Evolutionary conservation across 306 rosid species (phyloP).

Genomic region (Boehmeria nivea): DNA sequence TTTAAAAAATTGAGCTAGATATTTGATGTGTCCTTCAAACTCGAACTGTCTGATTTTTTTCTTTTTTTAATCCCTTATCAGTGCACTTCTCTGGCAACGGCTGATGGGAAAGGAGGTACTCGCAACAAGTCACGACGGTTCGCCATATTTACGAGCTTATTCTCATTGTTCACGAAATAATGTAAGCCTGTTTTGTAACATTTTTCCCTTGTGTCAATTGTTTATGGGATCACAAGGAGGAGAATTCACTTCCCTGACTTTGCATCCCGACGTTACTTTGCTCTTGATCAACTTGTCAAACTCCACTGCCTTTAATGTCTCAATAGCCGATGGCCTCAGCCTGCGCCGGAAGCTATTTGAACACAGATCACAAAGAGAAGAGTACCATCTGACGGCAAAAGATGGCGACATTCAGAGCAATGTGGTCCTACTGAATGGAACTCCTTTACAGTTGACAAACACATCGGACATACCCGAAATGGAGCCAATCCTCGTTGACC

Average conservation of each 20-base stretch:
- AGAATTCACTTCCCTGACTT: background rate
- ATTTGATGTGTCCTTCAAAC: conserved; percentile 1
- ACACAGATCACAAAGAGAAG: conserved; percentile 30
- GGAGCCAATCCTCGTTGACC: conserved; percentile 33
- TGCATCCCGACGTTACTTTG: conserved; percentile 42
- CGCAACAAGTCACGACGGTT: conserved; percentile 22
- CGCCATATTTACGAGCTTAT: conserved; percentile 39
- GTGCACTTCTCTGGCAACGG: conserved; percentile 50
- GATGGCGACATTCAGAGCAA: conserved; percentile 47
- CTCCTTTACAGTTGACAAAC: conserved; percentile 32
- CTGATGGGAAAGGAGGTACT: conserved; percentile 48
- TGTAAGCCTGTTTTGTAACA: background rate
- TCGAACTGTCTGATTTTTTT: background rate
- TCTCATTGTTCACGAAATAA: conserved; percentile 36
- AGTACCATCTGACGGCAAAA: conserved; percentile 60
- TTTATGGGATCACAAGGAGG: too few species aligned
- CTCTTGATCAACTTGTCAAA: conserved; percentile 57
- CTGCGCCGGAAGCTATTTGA: background rate
- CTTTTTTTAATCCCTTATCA: too few species aligned
- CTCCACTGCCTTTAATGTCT: conserved; percentile 31
- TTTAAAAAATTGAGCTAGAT: background rate
- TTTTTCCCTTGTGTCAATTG: background rate
- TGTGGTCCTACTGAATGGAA: conserved; percentile 44
- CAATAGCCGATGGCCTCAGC: conserved; percentile 27
- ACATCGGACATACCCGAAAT: conserved; percentile 38